Evolutionary conservation across 441 rosid genomes (phyloP).

Genomic region (Eruca vesicaria): DNA sequence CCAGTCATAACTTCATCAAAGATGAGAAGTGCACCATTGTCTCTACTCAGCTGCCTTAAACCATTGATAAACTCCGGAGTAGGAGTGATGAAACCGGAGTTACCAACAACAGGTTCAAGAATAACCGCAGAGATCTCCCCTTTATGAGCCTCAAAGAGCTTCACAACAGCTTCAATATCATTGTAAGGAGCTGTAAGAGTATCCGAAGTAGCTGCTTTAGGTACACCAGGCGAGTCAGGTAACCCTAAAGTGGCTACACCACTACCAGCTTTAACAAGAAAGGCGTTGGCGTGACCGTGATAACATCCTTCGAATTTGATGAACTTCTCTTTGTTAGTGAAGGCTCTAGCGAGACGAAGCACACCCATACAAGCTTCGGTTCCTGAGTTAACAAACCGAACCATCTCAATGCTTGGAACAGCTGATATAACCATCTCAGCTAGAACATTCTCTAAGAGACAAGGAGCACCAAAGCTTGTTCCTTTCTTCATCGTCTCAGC

Average conservation of each 20-base stretch:
- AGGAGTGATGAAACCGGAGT: slow-evolving; percentile 79
- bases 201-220: slow-evolving; percentile 70
- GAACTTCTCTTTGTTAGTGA: slow-evolving; percentile 61
- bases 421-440: slow-evolving; percentile 94
- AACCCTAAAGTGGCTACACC: slow-evolving; percentile 92
- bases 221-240: slow-evolving; percentile 92
- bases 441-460: slow-evolving; percentile 82
- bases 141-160: slow-evolving; percentile 57
- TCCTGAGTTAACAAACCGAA: slow-evolving; percentile 84
- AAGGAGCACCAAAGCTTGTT: slow-evolving; percentile 98
- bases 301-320: slow-evolving; percentile 95
- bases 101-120: slow-evolving; percentile 93
- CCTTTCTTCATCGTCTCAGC: slow-evolving; percentile 96
- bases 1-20: slow-evolving; percentile 98
- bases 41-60: slow-evolving; percentile 54
- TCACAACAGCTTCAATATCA: slow-evolving; percentile 58
- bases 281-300: slow-evolving; percentile 95
- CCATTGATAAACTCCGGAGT: slow-evolving; percentile 68
- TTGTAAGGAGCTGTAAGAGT: slow-evolving; percentile 82
- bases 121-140: slow-evolving; percentile 77
- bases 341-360: slow-evolving; percentile 89
- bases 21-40: slow-evolving; percentile 63
- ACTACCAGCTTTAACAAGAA: slow-evolving; percentile 93
- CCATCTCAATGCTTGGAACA: slow-evolving; percentile 93
- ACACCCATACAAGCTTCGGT: slow-evolving; percentile 98